phyloP scores from a whole-genome alignment of 2,329 filamentous ascomycete species.

The Aspergillus sp. region DNA sequence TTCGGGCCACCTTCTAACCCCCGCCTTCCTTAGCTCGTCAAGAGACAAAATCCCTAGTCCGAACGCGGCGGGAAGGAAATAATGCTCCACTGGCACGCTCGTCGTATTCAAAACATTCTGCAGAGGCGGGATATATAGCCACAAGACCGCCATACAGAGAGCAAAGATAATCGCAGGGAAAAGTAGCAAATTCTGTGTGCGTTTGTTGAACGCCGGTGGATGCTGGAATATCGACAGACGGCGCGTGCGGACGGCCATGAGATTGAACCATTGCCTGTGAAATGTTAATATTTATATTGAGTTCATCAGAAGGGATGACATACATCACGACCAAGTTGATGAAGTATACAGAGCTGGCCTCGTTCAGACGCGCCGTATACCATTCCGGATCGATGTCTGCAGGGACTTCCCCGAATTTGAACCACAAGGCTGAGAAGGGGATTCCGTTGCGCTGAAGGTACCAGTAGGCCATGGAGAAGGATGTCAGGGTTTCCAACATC shows the following conservation, averaged over 20 bases:
- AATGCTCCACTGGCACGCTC: conserved; percentile 68
- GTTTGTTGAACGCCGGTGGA: conserved; percentile 63
- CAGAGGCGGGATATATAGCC: conserved; percentile 66
- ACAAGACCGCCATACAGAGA: conserved; percentile 68
- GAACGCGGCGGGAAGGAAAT: conserved; percentile 74
- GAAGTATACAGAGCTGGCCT: conserved; percentile 74
- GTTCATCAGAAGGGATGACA: conserved; percentile 22
- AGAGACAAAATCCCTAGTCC: conserved; percentile 63
- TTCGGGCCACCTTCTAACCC: not conserved
- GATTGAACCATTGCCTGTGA: conserved; percentile 67
- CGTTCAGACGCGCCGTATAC: conserved; percentile 57
- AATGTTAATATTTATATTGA: conserved; percentile 9
- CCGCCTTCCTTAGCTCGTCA: conserved; percentile 64
- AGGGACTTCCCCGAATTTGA: conserved; percentile 61
- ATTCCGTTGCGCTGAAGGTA: conserved; percentile 61
- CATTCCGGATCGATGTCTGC: conserved; percentile 52
- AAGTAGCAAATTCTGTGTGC: conserved; percentile 66
- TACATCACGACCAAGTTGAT: conserved; percentile 77
- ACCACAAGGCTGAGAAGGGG: conserved; percentile 65
- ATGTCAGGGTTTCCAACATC: conserved; percentile 59
- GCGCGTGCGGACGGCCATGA: conserved; percentile 67
- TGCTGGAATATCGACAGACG: conserved; percentile 70
- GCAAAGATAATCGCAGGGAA: conserved; percentile 71
- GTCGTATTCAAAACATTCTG: conserved; percentile 62
- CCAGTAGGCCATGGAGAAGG: conserved; percentile 67